Base-by-base conservation (phyloP, 2,329 filamentous ascomycete genomes). In the Teratosphaeria nubilosa region DNA sequence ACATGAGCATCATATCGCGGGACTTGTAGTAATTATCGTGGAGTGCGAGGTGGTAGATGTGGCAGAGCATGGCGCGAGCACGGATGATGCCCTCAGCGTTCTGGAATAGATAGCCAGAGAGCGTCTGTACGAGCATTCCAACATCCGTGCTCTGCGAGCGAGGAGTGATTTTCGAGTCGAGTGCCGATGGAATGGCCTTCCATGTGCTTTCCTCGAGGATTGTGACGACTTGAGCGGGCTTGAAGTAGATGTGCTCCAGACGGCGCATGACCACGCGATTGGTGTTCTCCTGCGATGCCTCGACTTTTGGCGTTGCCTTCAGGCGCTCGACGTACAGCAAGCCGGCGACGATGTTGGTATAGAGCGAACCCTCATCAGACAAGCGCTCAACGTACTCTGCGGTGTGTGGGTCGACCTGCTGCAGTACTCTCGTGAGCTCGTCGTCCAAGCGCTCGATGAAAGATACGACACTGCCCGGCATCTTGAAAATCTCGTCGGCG, bases 1-100 rank as follows among this genome's bases (percentile, higher is more conserved):
- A 99, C 91, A 99, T 99, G 75, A 99, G 85, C 87, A 97, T 95
- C 88, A 99, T 92, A 75, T 99, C 95, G 65, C 94, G 89, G 69
- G 94, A 88, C 77, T 88, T 90, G 83, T 96, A 97, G 82, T 97
- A 99, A 69, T 96, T 87, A 76, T 96, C 91, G 76, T 99, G 94
- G 56, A 99, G 83, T 55, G 94, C 94, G 67, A 96, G 82, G 85
- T 96, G 96, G 80, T 99, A 99, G 63, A 99, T 94, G 77, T 97
- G 91, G 81, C 90, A 96, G 62, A 99, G 82, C 91, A 99, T 97
- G 52, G 94, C 92, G 60, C 94, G 87, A 60, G 92, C 95, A 64
- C 92, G 87, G 70, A 96, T 91, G 69, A 99, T 97, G 66, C 92
- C 91, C 72, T 96, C 91, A 73, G 90, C 95, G 79, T 96, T 81